These are phyloP conservation scores for Aethionema arabicum DNA, from an alignment of 345 rosid species.

Conservation along the genomic window DNA sequence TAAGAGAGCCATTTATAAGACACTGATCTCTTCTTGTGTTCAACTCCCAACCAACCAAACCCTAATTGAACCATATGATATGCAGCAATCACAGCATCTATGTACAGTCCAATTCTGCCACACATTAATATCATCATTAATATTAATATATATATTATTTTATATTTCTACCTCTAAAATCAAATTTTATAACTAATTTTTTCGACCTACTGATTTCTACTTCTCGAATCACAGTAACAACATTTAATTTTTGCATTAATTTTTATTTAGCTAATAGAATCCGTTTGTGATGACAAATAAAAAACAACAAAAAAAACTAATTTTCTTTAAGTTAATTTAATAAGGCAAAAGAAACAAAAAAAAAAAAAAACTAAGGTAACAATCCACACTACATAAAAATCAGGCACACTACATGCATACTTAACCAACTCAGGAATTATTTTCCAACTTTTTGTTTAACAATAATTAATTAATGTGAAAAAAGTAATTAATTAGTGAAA, in stretches of 20 bases:
- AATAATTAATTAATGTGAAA: neutral
- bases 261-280: no score
- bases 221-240: no score
- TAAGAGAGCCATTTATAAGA: constrained; percentile 43
- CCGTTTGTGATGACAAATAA: no score
- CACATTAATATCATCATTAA: neutral
- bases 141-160: no score
- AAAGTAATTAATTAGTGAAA: neutral
- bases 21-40: constrained; percentile 24
- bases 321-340: no score
- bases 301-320: no score
- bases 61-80: constrained; percentile 60
- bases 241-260: no score
- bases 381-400: neutral
- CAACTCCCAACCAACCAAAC: constrained; percentile 28
- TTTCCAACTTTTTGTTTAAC: no score
- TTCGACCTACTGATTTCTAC: no score
- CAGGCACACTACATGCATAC: constrained; percentile 1
- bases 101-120: constrained; percentile 44
- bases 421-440: constrained; percentile 16
- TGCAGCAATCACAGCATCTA: constrained; percentile 49
- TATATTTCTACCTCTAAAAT: neutral
- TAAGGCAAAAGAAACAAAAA: neutral
- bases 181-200: constrained; percentile 4
- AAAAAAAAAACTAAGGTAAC: neutral